Evolutionary conservation across 2,329 filamentous ascomycete species (phyloP).

Genomic region (Tolypocladium inflatum): DNA sequence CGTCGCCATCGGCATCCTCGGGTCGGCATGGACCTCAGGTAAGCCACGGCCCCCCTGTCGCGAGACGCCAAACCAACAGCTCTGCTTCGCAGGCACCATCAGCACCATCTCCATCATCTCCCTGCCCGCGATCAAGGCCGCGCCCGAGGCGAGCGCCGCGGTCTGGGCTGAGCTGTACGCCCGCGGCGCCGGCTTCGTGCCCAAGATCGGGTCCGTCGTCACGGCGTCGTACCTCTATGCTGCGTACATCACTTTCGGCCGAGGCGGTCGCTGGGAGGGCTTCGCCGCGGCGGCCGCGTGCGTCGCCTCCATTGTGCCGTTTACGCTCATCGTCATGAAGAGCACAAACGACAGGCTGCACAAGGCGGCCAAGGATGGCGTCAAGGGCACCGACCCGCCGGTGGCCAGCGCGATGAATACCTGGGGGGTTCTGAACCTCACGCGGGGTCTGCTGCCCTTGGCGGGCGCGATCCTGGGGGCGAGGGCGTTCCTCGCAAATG

Average conservation of each 20-base stretch:
- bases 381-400: constrained; percentile 7
- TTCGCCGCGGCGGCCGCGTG: constrained; percentile 21
- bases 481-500: constrained; percentile 9
- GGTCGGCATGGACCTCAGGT: constrained; percentile 29
- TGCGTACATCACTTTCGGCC: constrained; percentile 20
- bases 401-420: constrained; percentile 8
- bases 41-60: background rate
- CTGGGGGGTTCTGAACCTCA: constrained; percentile 19
- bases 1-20: constrained; percentile 26
- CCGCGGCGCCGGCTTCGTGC: constrained; percentile 26
- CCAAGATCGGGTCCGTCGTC: constrained; percentile 21
- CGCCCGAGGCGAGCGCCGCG: constrained; percentile 18
- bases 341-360: constrained; percentile 24
- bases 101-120: constrained; percentile 24
- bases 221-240: constrained; percentile 24
- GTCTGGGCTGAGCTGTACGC: constrained; percentile 28
- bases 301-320: constrained; percentile 29
- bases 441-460: constrained; percentile 20
- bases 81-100: constrained; percentile 20
- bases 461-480: constrained; percentile 16
- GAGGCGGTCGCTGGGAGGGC: constrained; percentile 21
- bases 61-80: background rate
- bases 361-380: constrained; percentile 11
- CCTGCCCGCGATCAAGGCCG: constrained; percentile 19
- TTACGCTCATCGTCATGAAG: constrained; percentile 26